Evolutionary conservation across 129 eudicot species (phyloP).

Genomic region (Dittrichia graveolens): DNA sequence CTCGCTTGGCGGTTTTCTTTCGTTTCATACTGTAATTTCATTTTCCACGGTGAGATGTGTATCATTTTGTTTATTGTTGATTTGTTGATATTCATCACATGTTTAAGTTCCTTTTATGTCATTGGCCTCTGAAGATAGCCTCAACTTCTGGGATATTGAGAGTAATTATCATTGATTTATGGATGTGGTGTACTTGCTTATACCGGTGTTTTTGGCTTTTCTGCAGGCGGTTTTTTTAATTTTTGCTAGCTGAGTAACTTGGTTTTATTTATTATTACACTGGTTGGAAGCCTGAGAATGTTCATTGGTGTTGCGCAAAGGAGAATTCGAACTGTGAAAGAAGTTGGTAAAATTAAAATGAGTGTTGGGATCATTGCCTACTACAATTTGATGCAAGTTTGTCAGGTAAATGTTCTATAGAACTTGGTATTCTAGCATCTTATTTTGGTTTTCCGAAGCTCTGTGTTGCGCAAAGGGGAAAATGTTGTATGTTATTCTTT

Average conservation of each 20-base stretch:
- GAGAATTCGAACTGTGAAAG: constrained; percentile 51
- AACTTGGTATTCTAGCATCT: too few species aligned
- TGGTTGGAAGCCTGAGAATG: constrained; percentile 71
- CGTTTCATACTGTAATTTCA: constrained; percentile 62
- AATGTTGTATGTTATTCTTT: too few species aligned
- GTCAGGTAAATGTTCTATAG: constrained; percentile 54
- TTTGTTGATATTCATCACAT: background rate
- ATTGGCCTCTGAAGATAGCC: background rate
- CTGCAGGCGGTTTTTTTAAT: constrained; percentile 18
- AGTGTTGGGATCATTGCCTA: constrained; percentile 69
- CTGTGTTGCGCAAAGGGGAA: too few species aligned
- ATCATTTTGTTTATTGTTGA: background rate
- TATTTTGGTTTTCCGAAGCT: too few species aligned
- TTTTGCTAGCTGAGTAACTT: constrained; percentile 25
- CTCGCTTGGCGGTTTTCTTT: constrained; percentile 66
- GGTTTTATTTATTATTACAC: constrained; percentile 14
- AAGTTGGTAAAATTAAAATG: constrained; percentile 59
- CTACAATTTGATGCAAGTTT: constrained; percentile 82
- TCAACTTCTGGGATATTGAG: background rate
- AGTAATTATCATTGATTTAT: too few species aligned
- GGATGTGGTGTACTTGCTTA: too few species aligned
- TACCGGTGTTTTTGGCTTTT: background rate
- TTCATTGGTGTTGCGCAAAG: constrained; percentile 54
- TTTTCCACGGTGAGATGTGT: constrained; percentile 47
- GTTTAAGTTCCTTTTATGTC: background rate